A percentile compares a stretch with the other conserved stretches of the same genome.
Evolutionary conservation across 2,329 filamentous ascomycete genomes (phyloP).

Genomic region (Aspergillus felis): DNA sequence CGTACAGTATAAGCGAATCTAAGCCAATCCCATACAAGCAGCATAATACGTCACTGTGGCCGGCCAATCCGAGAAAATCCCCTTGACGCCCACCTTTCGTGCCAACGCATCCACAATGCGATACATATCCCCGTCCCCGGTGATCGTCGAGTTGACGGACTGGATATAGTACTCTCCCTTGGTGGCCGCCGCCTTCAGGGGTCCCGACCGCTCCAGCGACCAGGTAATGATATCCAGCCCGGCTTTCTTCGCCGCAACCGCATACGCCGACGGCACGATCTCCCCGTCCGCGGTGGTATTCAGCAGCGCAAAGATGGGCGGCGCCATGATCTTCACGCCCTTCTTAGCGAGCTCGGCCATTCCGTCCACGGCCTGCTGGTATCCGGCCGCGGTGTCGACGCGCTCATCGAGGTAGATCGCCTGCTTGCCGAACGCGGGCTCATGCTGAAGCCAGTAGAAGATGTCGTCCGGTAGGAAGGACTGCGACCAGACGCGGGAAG

Average conservation of each 20-base stretch:
- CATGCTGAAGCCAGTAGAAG: conserved; percentile 16
- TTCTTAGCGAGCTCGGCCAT: conserved; percentile 9
- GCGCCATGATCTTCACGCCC: conserved; percentile 15
- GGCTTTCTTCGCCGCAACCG: conserved; percentile 11
- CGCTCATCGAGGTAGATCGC: conserved; percentile 17
- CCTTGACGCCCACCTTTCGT: conserved; percentile 15
- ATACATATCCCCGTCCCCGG: conserved; percentile 18
- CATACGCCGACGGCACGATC: conserved; percentile 16
- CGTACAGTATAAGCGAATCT: not conserved
- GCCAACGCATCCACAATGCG: conserved; percentile 18
- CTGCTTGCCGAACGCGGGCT: conserved; percentile 16
- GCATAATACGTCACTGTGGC: conserved; percentile 19
- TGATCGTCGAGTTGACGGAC: conserved; percentile 8
- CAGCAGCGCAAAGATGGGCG: conserved; percentile 16
- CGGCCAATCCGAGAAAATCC: conserved; percentile 19
- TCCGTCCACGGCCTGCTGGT: conserved; percentile 8
- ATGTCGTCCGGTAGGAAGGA: conserved; percentile 18
- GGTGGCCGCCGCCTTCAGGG: conserved; percentile 14
- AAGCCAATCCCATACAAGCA: conserved; percentile 14
- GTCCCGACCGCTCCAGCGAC: conserved; percentile 17
- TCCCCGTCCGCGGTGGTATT: conserved; percentile 14
- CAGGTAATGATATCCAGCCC: conserved; percentile 16
- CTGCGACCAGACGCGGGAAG: conserved; percentile 16
- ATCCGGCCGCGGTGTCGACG: conserved; percentile 12
- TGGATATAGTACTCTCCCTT: conserved; percentile 12